phyloP scores from a whole-genome alignment of 495 filamentous ascomycete species.

The Aspergillus nanangensis region DNA sequence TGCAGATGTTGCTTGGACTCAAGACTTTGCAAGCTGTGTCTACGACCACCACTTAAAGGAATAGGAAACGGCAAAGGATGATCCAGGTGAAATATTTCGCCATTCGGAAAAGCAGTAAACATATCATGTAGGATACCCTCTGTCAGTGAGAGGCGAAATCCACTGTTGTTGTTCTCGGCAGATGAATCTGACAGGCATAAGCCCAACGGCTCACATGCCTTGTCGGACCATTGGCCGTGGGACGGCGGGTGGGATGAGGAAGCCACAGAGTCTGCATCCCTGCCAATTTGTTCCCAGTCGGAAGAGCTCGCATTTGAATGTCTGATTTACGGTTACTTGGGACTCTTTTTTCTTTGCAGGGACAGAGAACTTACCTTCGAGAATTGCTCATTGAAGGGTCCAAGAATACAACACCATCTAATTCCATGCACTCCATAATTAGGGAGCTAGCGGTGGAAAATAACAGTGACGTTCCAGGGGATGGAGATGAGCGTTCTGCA shows the following conservation, averaged over 20 bases:
- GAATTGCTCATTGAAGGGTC: slow-evolving; percentile 20
- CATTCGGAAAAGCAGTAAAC: slow-evolving; percentile 23
- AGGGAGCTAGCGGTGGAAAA: slow-evolving; percentile 26
- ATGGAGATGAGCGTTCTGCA: not conserved
- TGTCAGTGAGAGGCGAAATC: not conserved
- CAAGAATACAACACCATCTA: slow-evolving; percentile 33
- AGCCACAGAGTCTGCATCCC: not conserved
- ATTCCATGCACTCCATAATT: slow-evolving; percentile 23
- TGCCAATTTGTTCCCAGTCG: slow-evolving; percentile 9
- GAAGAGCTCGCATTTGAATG: slow-evolving; percentile 6
- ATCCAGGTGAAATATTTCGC: slow-evolving; percentile 22
- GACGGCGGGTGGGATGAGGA: slow-evolving; percentile 5
- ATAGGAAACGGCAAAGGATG: not conserved
- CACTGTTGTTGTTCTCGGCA: not conserved
- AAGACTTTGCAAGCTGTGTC: not conserved
- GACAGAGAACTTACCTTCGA: slow-evolving; percentile 11
- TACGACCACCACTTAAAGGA: not conserved
- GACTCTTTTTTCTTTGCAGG: not conserved
- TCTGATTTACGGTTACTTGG: not conserved
- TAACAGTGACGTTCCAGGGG: slow-evolving; percentile 7
- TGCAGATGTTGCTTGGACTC: not conserved
- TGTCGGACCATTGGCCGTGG: slow-evolving; percentile 8
- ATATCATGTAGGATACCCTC: slow-evolving; percentile 23
- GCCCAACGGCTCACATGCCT: slow-evolving; percentile 11
- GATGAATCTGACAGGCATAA: not conserved